Evolutionary conservation across 257 asterid species (phyloP).

Genomic region (Nicotiana sylvestris): DNA sequence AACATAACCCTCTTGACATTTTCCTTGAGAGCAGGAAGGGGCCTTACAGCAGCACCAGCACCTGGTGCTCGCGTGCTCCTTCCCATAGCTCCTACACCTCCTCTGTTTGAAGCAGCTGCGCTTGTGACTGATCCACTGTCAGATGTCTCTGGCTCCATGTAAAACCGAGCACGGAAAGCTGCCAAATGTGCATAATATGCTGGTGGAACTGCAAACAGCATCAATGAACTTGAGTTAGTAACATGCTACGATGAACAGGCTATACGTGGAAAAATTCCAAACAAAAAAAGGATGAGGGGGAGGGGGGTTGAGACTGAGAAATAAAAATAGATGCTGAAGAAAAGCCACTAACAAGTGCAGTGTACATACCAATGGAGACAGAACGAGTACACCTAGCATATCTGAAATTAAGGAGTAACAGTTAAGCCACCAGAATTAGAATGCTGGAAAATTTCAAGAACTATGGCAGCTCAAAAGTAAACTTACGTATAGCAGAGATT

Average conservation of each 20-base stretch:
- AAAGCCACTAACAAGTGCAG: background rate
- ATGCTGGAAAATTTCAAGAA: background rate
- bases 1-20: slow-evolving; percentile 92
- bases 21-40: slow-evolving; percentile 87
- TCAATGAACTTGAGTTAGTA: background rate
- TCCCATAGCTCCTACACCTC: slow-evolving; percentile 40
- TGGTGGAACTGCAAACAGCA: slow-evolving; percentile 70
- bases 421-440: background rate
- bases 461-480: background rate
- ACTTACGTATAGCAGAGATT: slow-evolving; percentile 93
- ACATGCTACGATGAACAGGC: background rate
- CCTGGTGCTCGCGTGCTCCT: slow-evolving; percentile 57
- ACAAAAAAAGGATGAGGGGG: background rate
- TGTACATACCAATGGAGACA: slow-evolving; percentile 76
- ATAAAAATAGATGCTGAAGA: background rate
- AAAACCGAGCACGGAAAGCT: slow-evolving; percentile 96
- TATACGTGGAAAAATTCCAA: background rate
- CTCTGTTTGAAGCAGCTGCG: slow-evolving; percentile 54
- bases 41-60: slow-evolving; percentile 60
- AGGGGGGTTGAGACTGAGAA: background rate
- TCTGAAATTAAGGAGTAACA: slow-evolving; percentile 29
- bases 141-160: slow-evolving; percentile 88
- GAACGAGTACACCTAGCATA: slow-evolving; percentile 95
- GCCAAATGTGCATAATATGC: slow-evolving; percentile 95
- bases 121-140: slow-evolving; percentile 75